Percentiles rank a stretch among this genome's conserved stretches.
Conservation (phyloP, 371 early-diverging fungal species). For the Blastocladiella emersonii region DNA sequence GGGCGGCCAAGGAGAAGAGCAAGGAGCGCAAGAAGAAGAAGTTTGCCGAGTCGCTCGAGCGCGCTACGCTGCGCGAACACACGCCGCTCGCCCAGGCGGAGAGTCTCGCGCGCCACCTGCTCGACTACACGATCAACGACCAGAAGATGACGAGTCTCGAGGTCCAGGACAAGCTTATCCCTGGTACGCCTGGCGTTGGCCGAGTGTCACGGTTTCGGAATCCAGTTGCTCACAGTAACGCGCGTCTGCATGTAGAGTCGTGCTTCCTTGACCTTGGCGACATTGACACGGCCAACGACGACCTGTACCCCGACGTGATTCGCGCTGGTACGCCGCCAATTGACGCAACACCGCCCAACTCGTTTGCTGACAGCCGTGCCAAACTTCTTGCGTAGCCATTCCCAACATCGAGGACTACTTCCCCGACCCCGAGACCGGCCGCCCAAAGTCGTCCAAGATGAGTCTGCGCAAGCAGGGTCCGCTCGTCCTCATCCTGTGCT, state of each 20-base stretch:
- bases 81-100: neutral
- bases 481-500: slow-evolving; percentile 50
- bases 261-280: neutral
- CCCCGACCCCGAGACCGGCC: neutral
- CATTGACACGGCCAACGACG: neutral
- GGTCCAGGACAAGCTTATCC: neutral
- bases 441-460: slow-evolving; percentile 30
- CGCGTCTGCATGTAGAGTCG: neutral
- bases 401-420: neutral
- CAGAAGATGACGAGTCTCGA: neutral
- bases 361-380: too few species aligned
- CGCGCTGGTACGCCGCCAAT: neutral
- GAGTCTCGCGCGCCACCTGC: neutral
- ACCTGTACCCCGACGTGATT: neutral
- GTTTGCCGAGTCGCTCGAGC: neutral
- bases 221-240: too few species aligned
- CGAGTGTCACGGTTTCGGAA: too few species aligned
- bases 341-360: too few species aligned
- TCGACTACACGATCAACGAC: neutral
- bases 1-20: slow-evolving; percentile 2
- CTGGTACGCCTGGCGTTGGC: too few species aligned
- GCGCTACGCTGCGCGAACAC: neutral
- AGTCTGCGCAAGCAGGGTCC: slow-evolving; percentile 41
- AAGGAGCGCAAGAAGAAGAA: neutral
- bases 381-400: too few species aligned